A percentile compares a stretch with the other conserved stretches of the same genome.
Conservation (phyloP, 352 stramenopile species). For the Peronospora farinosa region DNA sequence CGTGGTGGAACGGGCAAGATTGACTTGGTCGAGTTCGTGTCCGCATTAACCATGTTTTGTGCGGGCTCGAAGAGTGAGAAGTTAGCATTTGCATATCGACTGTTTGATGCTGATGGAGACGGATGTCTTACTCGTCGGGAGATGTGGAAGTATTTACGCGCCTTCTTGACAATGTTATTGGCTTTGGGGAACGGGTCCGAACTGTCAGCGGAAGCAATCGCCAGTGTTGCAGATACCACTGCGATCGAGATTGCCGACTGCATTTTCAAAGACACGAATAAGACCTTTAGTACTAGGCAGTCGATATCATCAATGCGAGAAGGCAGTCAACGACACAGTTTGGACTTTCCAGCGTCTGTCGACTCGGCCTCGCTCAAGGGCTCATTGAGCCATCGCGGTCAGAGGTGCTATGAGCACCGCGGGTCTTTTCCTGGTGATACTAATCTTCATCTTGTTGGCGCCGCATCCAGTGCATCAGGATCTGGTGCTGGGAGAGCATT, state of each 20-base stretch:
- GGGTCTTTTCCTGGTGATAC: conserved; percentile 61
- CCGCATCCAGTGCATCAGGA: conserved; percentile 44
- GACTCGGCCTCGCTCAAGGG: conserved; percentile 38
- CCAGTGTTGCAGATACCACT: conserved; percentile 69
- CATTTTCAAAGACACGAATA: conserved; percentile 81
- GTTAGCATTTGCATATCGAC: conserved; percentile 80
- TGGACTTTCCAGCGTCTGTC: conserved; percentile 46
- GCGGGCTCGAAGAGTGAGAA: conserved; percentile 95
- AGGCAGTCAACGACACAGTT: conserved; percentile 40
- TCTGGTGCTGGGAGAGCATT: conserved; percentile 64
- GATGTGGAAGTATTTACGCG: conserved; percentile 90
- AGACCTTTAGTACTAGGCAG: conserved; percentile 59
- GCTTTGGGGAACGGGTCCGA: conserved; percentile 89
- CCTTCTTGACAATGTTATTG: conserved; percentile 92
- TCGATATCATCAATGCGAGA: conserved; percentile 21
- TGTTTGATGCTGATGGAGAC: conserved; percentile 90
- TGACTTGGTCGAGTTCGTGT: conserved; percentile 88
- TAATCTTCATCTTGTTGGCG: conserved; percentile 47
- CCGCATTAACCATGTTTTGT: conserved; percentile 90
- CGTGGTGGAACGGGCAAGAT: conserved; percentile 78
- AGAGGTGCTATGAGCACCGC: conserved; percentile 58
- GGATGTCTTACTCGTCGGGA: conserved; percentile 87
- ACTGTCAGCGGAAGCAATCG: conserved; percentile 73
- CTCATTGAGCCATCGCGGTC: conserved; percentile 20
- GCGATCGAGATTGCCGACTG: conserved; percentile 76